Evolutionary conservation across 2,329 filamentous ascomycete species (phyloP), one percentile per base, ranked within the genome.

Genomic region (Orbilia brochopaga): DNA sequence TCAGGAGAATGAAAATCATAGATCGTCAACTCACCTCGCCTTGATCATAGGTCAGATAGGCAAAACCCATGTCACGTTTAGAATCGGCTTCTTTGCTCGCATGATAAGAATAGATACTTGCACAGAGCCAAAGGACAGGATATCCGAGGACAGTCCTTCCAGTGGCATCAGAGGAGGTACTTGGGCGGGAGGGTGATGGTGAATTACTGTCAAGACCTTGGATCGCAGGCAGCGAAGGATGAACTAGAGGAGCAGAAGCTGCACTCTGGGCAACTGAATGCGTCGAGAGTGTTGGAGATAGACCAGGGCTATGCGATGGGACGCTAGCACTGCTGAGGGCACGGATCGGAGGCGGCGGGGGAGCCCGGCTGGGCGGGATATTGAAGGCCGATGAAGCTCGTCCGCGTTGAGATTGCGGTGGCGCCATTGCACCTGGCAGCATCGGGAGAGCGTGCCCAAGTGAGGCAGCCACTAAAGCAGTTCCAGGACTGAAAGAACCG

Each of bases 21-120:
- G 2, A 54, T 60, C 17, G 61, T 19, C 21, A 56, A 74, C 74
- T 73, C 62, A 76, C 89, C 85, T 99, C 94, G 75, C 94, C 94
- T 59, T 92, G 90, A 75, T 93, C 90, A 80, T 99, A 99, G 50
- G 92, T 94, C 73, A 99, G 83, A 79, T 99, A 99, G 19, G 93
- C 92, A 80, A 96, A 97, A 23, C 94, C 94, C 70, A 90, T 93
- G 81, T 97, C 94, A 66, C 90, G 88, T 76, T 96, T 91, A 24
- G 92, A 90, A 23, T 90, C 62, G 11, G 69, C 69, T 62, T 73
- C 69, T 48, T 73, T 73, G 48, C 69, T 73, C 32, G 69, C 69
- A 57, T 73, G 69, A 46, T 73, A 73, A 23, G 69, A 55, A 46
- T 73, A 73, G 40, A 73, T 73, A 35, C 69, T 73, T 17, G 69